phyloP scores from a whole-genome alignment of 495 filamentous ascomycete species.

The Penicillium lividum region DNA sequence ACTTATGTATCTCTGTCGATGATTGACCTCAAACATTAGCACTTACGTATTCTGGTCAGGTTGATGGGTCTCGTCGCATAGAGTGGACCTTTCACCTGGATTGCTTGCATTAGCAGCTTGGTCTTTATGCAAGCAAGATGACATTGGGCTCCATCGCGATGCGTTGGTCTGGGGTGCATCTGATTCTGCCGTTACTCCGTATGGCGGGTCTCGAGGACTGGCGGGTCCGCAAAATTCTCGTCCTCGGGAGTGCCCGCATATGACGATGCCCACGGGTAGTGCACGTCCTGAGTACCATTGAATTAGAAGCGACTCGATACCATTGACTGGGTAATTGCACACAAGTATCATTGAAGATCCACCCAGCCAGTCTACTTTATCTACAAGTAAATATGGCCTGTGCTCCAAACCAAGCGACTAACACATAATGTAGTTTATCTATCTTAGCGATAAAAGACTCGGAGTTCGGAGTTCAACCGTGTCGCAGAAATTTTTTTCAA shows the following conservation, averaged over 20 bases:
- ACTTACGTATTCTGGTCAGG: not conserved
- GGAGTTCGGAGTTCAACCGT: not conserved
- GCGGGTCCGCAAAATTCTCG: conserved; percentile 3
- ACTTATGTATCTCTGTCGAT: too few species aligned
- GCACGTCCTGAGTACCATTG: not conserved
- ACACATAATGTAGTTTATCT: not conserved
- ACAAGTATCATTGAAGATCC: too few species aligned
- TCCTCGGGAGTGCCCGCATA: not conserved
- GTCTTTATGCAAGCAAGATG: conserved; percentile 12
- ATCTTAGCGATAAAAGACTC: not conserved
- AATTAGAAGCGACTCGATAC: too few species aligned
- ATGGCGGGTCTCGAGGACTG: not conserved
- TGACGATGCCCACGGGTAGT: not conserved
- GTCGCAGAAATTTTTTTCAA: not conserved
- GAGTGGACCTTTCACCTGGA: not conserved
- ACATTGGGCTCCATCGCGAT: conserved; percentile 9
- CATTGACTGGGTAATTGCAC: too few species aligned
- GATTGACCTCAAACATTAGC: too few species aligned
- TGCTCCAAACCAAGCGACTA: not conserved
- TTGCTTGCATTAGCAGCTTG: not conserved
- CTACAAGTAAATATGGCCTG: not conserved
- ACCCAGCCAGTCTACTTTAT: not conserved
- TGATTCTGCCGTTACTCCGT: not conserved
- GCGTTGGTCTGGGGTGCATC: conserved; percentile 11
- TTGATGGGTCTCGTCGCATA: not conserved